Conservation (phyloP, 139 green algal species). For the Picochlorum sp. region DNA sequence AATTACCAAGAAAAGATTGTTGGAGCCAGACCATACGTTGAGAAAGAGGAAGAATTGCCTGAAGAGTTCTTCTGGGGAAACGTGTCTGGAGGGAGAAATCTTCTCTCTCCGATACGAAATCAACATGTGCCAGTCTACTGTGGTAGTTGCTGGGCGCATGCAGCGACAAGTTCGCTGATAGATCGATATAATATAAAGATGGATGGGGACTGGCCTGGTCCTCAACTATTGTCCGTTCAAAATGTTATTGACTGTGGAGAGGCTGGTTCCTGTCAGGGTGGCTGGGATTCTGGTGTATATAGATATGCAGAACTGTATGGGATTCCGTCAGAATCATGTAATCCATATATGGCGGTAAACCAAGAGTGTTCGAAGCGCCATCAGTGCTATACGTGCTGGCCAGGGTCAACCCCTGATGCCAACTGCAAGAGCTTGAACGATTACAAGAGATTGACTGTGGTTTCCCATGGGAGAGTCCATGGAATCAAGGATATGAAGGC, state of each 20-base stretch:
- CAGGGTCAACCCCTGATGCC: constrained; percentile 5
- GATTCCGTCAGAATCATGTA: constrained; percentile 83
- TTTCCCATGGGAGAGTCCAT: constrained; percentile 60
- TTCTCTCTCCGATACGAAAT: constrained; percentile 55
- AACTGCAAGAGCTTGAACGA: constrained; percentile 42
- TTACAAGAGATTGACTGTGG: constrained; percentile 37
- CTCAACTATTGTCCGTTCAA: constrained; percentile 54
- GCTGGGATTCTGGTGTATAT: constrained; percentile 46
- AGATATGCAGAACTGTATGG: constrained; percentile 47
- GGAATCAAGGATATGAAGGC: constrained; percentile 65
- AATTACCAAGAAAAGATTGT: neutral
- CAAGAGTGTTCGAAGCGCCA: constrained; percentile 51
- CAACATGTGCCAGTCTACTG: constrained; percentile 68
- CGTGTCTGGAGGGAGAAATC: constrained; percentile 53
- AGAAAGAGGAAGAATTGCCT: constrained; percentile 8
- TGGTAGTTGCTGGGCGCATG: constrained; percentile 77
- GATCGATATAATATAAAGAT: constrained; percentile 81
- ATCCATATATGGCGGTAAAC: constrained; percentile 62
- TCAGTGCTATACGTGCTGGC: constrained; percentile 64
- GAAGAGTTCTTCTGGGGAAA: constrained; percentile 38
- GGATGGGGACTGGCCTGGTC: constrained; percentile 39
- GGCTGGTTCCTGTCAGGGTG: constrained; percentile 37
- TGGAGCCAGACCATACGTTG: constrained; percentile 7
- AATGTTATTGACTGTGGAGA: constrained; percentile 77
- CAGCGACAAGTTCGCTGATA: constrained; percentile 54